Base-by-base conservation (phyloP, 78 protist species). In the Dictyostelium citrinum region DNA sequence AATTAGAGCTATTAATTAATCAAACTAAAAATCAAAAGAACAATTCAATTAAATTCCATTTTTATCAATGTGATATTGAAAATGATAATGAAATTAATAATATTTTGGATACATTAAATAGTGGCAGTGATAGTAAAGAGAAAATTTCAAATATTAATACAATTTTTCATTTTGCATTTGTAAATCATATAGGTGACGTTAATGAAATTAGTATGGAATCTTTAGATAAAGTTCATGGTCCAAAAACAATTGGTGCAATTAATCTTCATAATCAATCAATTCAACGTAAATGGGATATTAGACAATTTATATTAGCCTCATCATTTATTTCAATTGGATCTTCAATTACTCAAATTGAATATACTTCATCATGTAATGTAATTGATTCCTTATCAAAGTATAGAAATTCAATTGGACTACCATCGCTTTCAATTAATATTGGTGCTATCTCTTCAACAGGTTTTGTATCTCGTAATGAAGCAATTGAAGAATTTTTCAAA, bases 221-320 rank as follows among this genome's bases (percentile, higher is more conserved):
- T 1, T 72, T 72, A 22, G 17, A 31, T 20, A 39, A 12, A 10
- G 77, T 58, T 9, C 81, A 60, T 29, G 82, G 64, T 49, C 72
- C 97, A 20, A 95, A 95, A 74, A 43, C 95, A 10, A 17, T 91
- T 9, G 97, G 95, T 43, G 97, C 93, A 2, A 24, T 93, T 68
- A 29, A 84, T 60, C 76, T 95, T 2, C 97, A 95, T 71, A 20
- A 76, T 37, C 39, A 75, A 12, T 79, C 83, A 14, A 22, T 85
- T 24, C 43, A 60, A 49, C 11, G 77, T 8, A 10, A 41, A 9
- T 51, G 64, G 58, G n/a, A 84, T 9, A 31, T 82, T 37, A 75
- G 24, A 20, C 24, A 83, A 33, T 91, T 92, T 51, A 31, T 96
- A 39, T 39, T 94, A 29, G 39, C 74, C 11, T 93, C 96, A 2